These are phyloP conservation scores for Fusarium succisae DNA, from an alignment of 2,329 filamentous ascomycete genomes.

Conservation along the genomic window DNA sequence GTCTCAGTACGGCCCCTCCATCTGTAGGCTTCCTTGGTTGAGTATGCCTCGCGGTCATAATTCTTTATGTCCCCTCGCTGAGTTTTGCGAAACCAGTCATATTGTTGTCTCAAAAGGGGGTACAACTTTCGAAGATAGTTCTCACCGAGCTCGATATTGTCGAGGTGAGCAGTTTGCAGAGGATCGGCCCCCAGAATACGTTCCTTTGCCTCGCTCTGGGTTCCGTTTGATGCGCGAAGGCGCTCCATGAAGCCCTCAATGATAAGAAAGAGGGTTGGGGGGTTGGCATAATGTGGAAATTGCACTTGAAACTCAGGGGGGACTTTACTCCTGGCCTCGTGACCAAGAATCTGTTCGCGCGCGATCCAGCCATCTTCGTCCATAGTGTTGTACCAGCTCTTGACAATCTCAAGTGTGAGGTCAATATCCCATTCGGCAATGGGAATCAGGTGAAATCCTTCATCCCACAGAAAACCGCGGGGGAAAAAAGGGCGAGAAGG, in stretches of 20 bases:
- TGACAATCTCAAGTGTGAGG: conserved; percentile 84
- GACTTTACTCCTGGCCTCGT: conserved; percentile 93
- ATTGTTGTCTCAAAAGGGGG: conserved; percentile 87
- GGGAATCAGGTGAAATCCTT: conserved; percentile 93
- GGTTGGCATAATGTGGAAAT: conserved; percentile 97
- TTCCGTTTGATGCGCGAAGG: conserved; percentile 67
- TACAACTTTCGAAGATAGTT: conserved; percentile 82
- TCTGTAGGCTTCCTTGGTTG: conserved; percentile 89
- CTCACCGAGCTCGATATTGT: conserved; percentile 72
- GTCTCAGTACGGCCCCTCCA: conserved; percentile 90
- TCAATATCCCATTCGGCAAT: conserved; percentile 96
- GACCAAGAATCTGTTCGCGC: conserved; percentile 92
- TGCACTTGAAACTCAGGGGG: conserved; percentile 92
- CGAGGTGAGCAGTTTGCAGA: conserved; percentile 71
- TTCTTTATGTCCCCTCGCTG: conserved; percentile 89
- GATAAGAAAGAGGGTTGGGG: conserved; percentile 91
- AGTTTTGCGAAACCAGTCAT: conserved; percentile 93
- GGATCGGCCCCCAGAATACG: conserved; percentile 54
- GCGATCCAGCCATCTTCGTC: conserved; percentile 98
- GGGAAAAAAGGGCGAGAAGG: conserved; percentile 97
- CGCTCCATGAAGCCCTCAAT: conserved; percentile 86
- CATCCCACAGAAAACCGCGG: conserved; percentile 96
- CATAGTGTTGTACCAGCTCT: conserved; percentile 96
- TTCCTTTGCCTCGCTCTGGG: conserved; percentile 54
- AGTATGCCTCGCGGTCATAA: conserved; percentile 90